A percentile compares a stretch with the other conserved stretches of the same genome.
phyloP scores from a whole-genome alignment of 139 green algal species.

The Eudorina sp. region DNA sequence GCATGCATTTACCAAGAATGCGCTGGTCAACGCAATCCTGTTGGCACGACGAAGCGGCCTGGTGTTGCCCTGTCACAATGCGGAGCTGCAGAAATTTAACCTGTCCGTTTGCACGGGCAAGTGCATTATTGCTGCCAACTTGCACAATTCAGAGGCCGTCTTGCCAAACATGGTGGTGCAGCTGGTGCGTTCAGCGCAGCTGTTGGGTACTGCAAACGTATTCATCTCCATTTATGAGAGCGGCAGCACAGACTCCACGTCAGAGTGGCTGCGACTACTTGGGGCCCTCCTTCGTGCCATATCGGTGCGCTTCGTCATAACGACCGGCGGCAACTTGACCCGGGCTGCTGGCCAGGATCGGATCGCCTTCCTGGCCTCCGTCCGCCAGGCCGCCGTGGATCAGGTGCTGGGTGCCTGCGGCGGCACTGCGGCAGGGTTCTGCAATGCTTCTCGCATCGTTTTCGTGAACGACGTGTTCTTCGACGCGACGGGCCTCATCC shows the following conservation, averaged over 20 bases:
- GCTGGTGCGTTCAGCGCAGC: conserved; percentile 37
- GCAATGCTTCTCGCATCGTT: conserved; percentile 29
- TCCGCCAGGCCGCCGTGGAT: conserved; percentile 54
- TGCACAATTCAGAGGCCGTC: conserved; percentile 60
- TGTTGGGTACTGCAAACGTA: conserved; percentile 24
- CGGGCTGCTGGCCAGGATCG: conserved; percentile 47
- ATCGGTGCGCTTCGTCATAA: conserved; percentile 41
- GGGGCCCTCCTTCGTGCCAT: conserved; percentile 36
- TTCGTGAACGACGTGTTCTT: conserved; percentile 79
- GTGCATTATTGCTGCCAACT: conserved; percentile 63
- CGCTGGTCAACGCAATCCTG: background rate
- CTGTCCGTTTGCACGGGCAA: background rate
- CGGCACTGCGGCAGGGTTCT: conserved; percentile 21
- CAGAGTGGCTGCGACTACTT: conserved; percentile 62
- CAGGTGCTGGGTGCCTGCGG: conserved; percentile 7
- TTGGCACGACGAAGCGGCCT: background rate
- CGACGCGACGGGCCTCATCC: conserved; percentile 54
- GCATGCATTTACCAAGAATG: background rate
- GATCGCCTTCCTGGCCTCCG: conserved; percentile 64
- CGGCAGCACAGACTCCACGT: conserved; percentile 66
- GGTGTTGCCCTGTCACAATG: conserved; percentile 4
- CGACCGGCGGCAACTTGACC: conserved; percentile 17
- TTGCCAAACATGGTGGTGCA: conserved; percentile 69
- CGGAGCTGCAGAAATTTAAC: background rate
- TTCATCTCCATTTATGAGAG: conserved; percentile 70